Conservation (phyloP, 176 grass and related monocot genomes). For the Dendrocalamus sinicus region DNA sequence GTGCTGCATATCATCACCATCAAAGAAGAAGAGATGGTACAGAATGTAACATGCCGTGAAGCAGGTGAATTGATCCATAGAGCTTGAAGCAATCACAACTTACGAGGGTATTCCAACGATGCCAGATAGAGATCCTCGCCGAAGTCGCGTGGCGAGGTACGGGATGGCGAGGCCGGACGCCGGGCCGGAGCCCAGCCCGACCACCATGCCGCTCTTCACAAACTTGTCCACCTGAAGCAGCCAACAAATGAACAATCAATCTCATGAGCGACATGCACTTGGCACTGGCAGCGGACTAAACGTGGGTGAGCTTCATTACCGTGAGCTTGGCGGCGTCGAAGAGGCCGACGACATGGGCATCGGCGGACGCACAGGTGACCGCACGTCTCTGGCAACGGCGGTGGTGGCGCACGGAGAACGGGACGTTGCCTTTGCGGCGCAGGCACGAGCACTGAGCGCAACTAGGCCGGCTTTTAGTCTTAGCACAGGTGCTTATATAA, state of each 20-base stretch:
- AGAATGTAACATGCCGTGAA: background rate
- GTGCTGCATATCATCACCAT: background rate
- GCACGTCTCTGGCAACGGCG: background rate
- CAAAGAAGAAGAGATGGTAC: background rate
- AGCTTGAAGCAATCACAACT: slow-evolving; percentile 37
- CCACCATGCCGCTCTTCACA: slow-evolving; percentile 83
- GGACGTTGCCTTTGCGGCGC: background rate
- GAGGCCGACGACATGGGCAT: slow-evolving; percentile 54
- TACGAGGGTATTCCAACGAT: slow-evolving; percentile 76
- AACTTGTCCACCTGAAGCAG: slow-evolving; percentile 72
- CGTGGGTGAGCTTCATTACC: slow-evolving; percentile 4
- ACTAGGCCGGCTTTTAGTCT: too few relatives aligned
- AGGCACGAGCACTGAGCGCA: too few relatives aligned
- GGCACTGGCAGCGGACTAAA: background rate
- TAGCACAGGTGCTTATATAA: too few relatives aligned
- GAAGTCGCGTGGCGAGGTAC: slow-evolving; percentile 66
- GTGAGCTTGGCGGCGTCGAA: slow-evolving; percentile 73
- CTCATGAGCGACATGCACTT: background rate
- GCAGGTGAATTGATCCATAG: background rate
- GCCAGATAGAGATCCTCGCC: slow-evolving; percentile 57
- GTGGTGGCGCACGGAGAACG: background rate
- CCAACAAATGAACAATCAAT: background rate
- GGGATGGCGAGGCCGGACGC: slow-evolving; percentile 76
- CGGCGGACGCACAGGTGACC: slow-evolving; percentile 37
- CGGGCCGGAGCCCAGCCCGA: slow-evolving; percentile 75